Conservation (phyloP, 495 filamentous ascomycete species). For the Aspergillus coremiiformis region DNA sequence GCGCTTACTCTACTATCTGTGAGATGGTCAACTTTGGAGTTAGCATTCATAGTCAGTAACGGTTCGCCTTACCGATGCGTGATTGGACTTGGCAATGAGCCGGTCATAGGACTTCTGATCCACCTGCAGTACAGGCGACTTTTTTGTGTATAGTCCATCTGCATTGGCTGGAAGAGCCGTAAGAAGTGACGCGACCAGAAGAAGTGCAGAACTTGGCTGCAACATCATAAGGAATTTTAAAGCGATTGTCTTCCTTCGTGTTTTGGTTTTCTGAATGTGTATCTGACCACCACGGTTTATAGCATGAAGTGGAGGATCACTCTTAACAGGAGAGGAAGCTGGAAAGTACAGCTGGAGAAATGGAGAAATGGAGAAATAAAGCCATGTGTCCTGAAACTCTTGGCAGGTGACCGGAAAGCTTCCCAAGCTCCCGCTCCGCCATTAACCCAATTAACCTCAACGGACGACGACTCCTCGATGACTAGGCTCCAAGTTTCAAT, state of each 20-base stretch:
- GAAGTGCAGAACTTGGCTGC: constrained; percentile 23
- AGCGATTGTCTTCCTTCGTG: not conserved
- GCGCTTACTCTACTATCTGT: constrained; percentile 62
- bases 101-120: constrained; percentile 76
- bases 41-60: not conserved
- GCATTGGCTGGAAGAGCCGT: constrained; percentile 57
- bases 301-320: not conserved
- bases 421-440: constrained; percentile 16
- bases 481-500: no score
- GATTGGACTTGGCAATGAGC: constrained; percentile 79
- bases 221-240: constrained; percentile 9
- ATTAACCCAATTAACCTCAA: not conserved
- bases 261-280: not conserved
- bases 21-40: constrained; percentile 15
- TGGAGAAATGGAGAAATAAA: constrained; percentile 13
- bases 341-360: not conserved
- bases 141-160: constrained; percentile 73
- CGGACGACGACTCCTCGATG: no score
- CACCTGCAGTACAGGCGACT: constrained; percentile 79
- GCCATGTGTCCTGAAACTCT: constrained; percentile 46
- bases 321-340: not conserved
- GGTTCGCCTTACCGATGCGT: constrained; percentile 69
- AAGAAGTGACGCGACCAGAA: constrained; percentile 46
- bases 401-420: constrained; percentile 31
- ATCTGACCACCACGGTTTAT: not conserved